Evolutionary conservation across 164 flowering plant species (phyloP), one percentile per base, ranked within the genome.

Genomic region (Pachysandra terminalis): DNA sequence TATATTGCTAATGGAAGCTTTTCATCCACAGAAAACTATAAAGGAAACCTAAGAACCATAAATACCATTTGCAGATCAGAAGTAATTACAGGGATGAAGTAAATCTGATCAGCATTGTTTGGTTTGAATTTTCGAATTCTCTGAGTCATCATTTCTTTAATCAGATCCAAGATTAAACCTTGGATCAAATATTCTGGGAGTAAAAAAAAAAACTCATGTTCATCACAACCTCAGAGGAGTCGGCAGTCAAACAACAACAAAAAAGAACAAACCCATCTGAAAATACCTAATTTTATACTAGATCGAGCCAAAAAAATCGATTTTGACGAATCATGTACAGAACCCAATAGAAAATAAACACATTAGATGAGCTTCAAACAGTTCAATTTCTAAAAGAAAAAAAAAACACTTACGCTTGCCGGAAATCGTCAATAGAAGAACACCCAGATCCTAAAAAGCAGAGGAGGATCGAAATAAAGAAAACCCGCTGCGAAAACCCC

Each of bases 401-500:
- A 52, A 35, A 61, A 19, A 55, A 74, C 97, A n/a, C 97, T 88
- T 80, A 92, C 97, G 97, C 90, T 71, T 80, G 93, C 70, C 73
- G 81, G 74, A 90, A 79, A 76, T 83, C 62, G 28, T 85, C 89
- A 59, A 81, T 72, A 13, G 88, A 73, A 19, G 81, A 72, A 40
- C 76, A 78, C 81, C 85, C 83, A 76, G 79, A 74, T 66, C 81
- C 74, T 22, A 78, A 74, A 28, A 82, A 25, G 68, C 77, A 74
- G 10, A 81, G 66, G 51, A 63, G 67, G 57, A 79, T 41, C 66
- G 67, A 82, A 58, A 82, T 32, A 61, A 63, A 71, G 53, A 71
- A 67, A 49, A 74, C 73, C 83, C 83, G 74, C 17, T 25, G 61
- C 63, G 75, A 74, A 74, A 72, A 69, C 67, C 58, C 79, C 97